Evolutionary conservation across 768 basidiomycete species (phyloP).

Genomic region (Coprinellus micaceus): DNA sequence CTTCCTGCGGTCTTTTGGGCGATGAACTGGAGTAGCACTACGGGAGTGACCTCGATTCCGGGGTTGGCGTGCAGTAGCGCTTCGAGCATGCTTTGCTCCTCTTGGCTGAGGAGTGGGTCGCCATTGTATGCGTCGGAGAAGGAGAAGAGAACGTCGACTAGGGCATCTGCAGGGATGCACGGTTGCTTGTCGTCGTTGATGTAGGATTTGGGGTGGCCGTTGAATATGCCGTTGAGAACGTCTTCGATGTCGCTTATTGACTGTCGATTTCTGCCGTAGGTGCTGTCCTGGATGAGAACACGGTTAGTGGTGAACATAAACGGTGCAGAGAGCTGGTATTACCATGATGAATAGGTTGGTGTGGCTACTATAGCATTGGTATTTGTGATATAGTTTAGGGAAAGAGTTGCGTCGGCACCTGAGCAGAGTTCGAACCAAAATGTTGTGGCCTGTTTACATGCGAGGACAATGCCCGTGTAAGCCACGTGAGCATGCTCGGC

Average conservation of each 20-base stretch:
- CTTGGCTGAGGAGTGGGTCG: constrained; percentile 57
- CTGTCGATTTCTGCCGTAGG: constrained; percentile 48
- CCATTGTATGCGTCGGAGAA: constrained; percentile 60
- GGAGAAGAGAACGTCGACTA: constrained; percentile 64
- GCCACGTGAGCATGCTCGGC: too few species aligned
- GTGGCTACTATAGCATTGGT: too few species aligned
- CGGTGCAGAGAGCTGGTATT: too few species aligned
- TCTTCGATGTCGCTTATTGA: constrained; percentile 62
- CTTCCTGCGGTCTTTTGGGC: constrained; percentile 54
- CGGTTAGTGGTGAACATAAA: too few species aligned
- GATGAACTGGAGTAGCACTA: constrained; percentile 60
- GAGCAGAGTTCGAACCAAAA: too few species aligned
- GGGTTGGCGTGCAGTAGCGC: constrained; percentile 54
- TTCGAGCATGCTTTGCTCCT: constrained; percentile 62
- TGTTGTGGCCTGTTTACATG: too few species aligned
- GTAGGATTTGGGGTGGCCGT: constrained; percentile 57
- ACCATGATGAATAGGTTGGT: too few species aligned
- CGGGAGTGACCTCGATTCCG: constrained; percentile 65
- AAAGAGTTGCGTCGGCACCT: too few species aligned
- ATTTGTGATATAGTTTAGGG: too few species aligned
- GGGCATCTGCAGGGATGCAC: constrained; percentile 65
- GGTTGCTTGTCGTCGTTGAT: constrained; percentile 57
- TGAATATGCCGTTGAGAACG: constrained; percentile 65
- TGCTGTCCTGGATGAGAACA: background rate
- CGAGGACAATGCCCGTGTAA: too few species aligned